Evolutionary conservation across 225 moss, liverwort and hornwort genomes (phyloP), one percentile per base, ranked within the genome.

Genomic region (Pseudisothecium myosuroides): DNA sequence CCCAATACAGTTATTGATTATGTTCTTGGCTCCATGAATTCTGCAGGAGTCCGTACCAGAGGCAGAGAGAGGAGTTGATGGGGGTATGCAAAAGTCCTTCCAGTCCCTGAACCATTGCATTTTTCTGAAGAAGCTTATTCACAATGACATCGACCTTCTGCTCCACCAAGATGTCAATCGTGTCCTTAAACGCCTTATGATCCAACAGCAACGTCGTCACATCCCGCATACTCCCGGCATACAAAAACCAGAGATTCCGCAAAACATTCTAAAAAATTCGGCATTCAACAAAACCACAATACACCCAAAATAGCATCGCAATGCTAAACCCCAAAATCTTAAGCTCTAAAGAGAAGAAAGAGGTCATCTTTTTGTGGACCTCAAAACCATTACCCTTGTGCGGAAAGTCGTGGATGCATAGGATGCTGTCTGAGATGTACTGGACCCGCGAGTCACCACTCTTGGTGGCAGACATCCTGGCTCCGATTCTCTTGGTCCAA

Each of bases 21-120:
- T n/a, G n/a, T n/a, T n/a, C n/a, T n/a, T n/a, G n/a, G n/a, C n/a
- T n/a, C n/a, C n/a, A n/a, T n/a, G n/a, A n/a, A 49, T 77, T 83
- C 6, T 88, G 73, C 94, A 98, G 98, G 99, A 99, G 81, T 92
- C 95, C 32, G 93, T 97, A 68, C 92, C 93, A 52, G 96, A 95
- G 82, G 82, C 93, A 60, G 93, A 97, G 89, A 92, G 99, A 91
- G 99, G 99, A 63, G 96, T 96, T 58, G 97, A 97, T 1, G 97
- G 96, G 84, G 97, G 99, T 65, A 96, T 97, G 83, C 99, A 99
- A 75, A 97, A 89, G 88, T 97, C 99, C n/a, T 90, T 99, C 92
- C 97, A 97, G 69, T 95, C 97, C 32, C 82, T 96, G 5, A 96
- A 52, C 32, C 32, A 41, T 55, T 50, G 45, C 41, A 64, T 50